These are phyloP conservation scores for Colletotrichum godetiae DNA, from an alignment of 2,329 filamentous ascomycete genomes.

Conservation along the genomic window DNA sequence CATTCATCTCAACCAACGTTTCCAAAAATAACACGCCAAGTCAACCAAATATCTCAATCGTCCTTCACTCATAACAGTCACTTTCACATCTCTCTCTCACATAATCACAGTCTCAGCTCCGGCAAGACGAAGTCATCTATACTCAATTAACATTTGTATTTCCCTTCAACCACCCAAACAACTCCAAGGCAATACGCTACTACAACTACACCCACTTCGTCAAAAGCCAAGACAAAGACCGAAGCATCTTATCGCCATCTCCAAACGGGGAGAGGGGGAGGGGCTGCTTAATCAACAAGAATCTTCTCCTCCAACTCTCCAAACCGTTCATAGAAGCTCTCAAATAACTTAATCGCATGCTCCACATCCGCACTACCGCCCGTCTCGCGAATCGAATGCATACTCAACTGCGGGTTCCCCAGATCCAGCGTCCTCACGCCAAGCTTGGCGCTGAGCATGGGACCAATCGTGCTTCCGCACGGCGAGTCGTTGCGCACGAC, in stretches of 20 bases:
- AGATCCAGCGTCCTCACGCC: slow-evolving; percentile 91
- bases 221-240: neutral
- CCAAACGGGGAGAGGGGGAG: too few species aligned
- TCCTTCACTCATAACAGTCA: too few species aligned
- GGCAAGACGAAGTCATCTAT: too few species aligned
- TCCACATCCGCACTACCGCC: slow-evolving; percentile 89
- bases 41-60: too few species aligned
- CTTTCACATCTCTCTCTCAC: too few species aligned
- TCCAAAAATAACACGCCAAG: too few species aligned
- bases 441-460: slow-evolving; percentile 90
- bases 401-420: slow-evolving; percentile 93
- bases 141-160: too few species aligned
- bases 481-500: slow-evolving; percentile 95
- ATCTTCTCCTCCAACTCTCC: slow-evolving; percentile 86
- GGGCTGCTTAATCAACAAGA: slow-evolving; percentile 74
- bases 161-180: too few species aligned
- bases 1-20: too few species aligned
- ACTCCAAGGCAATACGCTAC: neutral
- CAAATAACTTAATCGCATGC: slow-evolving; percentile 86
- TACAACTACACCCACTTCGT: neutral
- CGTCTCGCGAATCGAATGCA: slow-evolving; percentile 97
- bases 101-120: too few species aligned
- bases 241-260: neutral
- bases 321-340: slow-evolving; percentile 87
- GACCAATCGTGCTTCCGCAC: slow-evolving; percentile 96